Base-by-base conservation (phyloP, 164 flowering plant species). In the Piper betle region DNA sequence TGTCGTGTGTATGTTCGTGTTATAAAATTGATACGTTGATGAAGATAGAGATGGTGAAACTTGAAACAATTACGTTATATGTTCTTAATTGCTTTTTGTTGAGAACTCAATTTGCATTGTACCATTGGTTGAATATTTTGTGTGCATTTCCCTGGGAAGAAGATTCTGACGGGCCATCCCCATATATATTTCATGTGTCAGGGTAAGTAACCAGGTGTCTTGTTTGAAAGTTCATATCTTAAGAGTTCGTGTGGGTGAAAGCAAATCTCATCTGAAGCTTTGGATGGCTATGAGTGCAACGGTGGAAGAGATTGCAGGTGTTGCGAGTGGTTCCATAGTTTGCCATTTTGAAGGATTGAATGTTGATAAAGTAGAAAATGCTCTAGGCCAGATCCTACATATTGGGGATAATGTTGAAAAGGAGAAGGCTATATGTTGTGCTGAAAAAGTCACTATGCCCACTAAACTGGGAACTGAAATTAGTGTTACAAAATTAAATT, bases 381-480 rank as follows among this genome's bases (percentile, higher is more conserved):
- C 60, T 39, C 62, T 75, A 43, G 40, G 50, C 39, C 60, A 61
- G 62, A 62, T 59, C 39, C 61, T 78, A 20, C 60, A 65, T 33
- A 60, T 77, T 63, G 62, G 68, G 59, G 77, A 75, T 62, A 62
- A 55, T 67, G 55, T 48, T 8, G 77, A 78, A 20, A 37, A n/a
- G 16, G 33, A 46, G 3, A 46, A 9, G 10, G 3, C 15, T 1
- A 6, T 46, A 46, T 9, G 50, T 15, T 15, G 12, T 2, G 11
- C 50, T 10, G 50, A 46, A 15, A 46, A 10, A 10, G 50, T 46
- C 50, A 12, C 15, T 2, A 46, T 46, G 50, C 1, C 50, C 3
- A 10, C 50, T 46, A 15, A 46, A 46, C 15, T 46, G 50, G 50
- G 12, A 46, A 15, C 50, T 61, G 33, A 52, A 61, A 40, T 19